Conservation (phyloP, 192 early-diverging fungal species). For the Lunasporangiospora selenospora region DNA sequence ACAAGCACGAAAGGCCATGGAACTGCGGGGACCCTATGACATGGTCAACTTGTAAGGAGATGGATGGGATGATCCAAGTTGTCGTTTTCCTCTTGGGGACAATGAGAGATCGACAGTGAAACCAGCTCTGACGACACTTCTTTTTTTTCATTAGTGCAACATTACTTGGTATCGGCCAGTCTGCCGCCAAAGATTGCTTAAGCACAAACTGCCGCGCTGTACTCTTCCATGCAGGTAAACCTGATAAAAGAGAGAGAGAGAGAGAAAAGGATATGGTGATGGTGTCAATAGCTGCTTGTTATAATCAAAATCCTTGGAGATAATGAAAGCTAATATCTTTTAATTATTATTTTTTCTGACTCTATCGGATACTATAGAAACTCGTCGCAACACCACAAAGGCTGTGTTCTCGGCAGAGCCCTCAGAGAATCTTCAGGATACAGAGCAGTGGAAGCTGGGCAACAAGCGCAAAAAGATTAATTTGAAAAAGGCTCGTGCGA, state of each 20-base stretch:
- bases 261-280: too few species aligned
- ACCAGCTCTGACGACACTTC: too few species aligned
- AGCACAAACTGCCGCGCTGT: conserved; percentile 62
- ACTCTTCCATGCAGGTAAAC: conserved; percentile 59
- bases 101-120: too few species aligned
- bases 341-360: neutral
- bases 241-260: too few species aligned
- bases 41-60: conserved; percentile 82
- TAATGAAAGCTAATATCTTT: too few species aligned
- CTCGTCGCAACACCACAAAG: conserved; percentile 54
- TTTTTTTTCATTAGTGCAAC: conserved; percentile 51
- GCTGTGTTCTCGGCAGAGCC: conserved; percentile 55
- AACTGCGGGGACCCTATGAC: conserved; percentile 79
- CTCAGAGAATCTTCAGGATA: conserved; percentile 36
- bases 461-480: conserved; percentile 43
- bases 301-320: too few species aligned
- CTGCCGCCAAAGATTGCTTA: conserved; percentile 59
- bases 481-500: neutral
- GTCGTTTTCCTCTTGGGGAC: too few species aligned
- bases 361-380: conserved; percentile 39
- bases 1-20: conserved; percentile 71
- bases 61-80: too few species aligned
- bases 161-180: conserved; percentile 66
- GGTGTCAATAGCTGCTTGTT: too few species aligned
- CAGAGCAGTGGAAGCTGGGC: conserved; percentile 54